Evolutionary conservation across 257 asterid genomes (phyloP), one percentile per base, ranked within the genome.

Genomic region (Scutellaria barbata): DNA sequence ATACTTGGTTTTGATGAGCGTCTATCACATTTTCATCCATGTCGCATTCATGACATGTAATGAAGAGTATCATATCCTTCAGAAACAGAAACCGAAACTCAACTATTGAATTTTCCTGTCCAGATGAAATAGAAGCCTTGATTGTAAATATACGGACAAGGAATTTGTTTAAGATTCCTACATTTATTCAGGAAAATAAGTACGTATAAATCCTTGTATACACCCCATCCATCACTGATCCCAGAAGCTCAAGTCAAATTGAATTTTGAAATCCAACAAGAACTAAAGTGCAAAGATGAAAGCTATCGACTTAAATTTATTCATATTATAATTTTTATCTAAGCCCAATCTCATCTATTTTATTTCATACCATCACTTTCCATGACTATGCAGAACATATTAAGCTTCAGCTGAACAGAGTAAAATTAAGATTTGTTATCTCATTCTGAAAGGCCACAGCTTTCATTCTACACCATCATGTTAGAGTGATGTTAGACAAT

Each of bases 331-430:
- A n/a, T n/a, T n/a, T n/a, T n/a, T n/a, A n/a, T 51, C 30, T 14
- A 16, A 6, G 17, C 53, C 10, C 3, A 3, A 48, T 48, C 54
- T 48, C n/a, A 5, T 48, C n/a, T n/a, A n/a, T n/a, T n/a, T n/a
- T n/a, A n/a, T n/a, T n/a, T 22, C 25, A 22, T 22, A 22, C 25
- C 25, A 22, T 22, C 25, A 22, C 25, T 22, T 46, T 2, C 6
- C 10, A 8, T 12, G 12, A 22, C 6, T 43, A 13, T 18, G 10
- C 51, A 54, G 45, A 41, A 6, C 12, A 68, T 5, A 68, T 12
- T 54, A 42, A 56, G 35, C 60, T 45, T 22, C 59, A 52, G 54
- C 30, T 7, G 22, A 71, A 59, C 60, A 71, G 16, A 37, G 33
- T 6, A 71, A 60, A 42, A 55, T n/a, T n/a, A n/a, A n/a, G n/a